phyloP scores from a whole-genome alignment of 768 basidiomycete species.

The Pisolithus orientalis region DNA sequence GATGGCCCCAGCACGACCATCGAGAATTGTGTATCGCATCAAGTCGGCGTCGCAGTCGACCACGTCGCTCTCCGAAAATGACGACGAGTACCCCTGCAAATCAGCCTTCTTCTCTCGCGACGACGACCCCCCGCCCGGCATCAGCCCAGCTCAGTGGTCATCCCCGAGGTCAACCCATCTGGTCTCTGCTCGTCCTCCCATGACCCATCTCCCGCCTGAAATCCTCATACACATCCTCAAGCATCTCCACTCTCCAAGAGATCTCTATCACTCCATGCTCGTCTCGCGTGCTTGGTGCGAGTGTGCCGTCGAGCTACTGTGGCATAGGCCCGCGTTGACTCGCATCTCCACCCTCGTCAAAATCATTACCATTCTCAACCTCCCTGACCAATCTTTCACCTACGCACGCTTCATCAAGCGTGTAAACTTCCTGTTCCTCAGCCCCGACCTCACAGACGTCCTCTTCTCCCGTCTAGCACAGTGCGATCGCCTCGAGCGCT shows the following conservation, averaged over 20 bases:
- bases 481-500: constrained; percentile 80
- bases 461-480: constrained; percentile 63
- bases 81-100: constrained; percentile 56
- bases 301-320: constrained; percentile 90
- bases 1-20: constrained; percentile 21
- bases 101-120: constrained; percentile 34
- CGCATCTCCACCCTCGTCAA: constrained; percentile 65
- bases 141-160: constrained; percentile 61
- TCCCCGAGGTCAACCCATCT: constrained; percentile 29
- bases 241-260: constrained; percentile 65
- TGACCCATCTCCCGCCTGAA: constrained; percentile 77
- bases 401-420: constrained; percentile 87
- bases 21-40: constrained; percentile 30
- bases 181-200: constrained; percentile 41
- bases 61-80: constrained; percentile 74
- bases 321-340: constrained; percentile 83
- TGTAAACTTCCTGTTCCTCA: constrained; percentile 79
- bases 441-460: constrained; percentile 63
- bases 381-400: constrained; percentile 69
- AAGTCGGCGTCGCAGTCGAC: constrained; percentile 60
- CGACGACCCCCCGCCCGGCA: constrained; percentile 36
- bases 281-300: constrained; percentile 94
- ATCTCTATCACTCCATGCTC: constrained; percentile 68
- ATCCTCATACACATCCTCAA: constrained; percentile 90
- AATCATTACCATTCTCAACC: constrained; percentile 67